Conservation (phyloP, 768 basidiomycete genomes). For the Trametes villosa region DNA sequence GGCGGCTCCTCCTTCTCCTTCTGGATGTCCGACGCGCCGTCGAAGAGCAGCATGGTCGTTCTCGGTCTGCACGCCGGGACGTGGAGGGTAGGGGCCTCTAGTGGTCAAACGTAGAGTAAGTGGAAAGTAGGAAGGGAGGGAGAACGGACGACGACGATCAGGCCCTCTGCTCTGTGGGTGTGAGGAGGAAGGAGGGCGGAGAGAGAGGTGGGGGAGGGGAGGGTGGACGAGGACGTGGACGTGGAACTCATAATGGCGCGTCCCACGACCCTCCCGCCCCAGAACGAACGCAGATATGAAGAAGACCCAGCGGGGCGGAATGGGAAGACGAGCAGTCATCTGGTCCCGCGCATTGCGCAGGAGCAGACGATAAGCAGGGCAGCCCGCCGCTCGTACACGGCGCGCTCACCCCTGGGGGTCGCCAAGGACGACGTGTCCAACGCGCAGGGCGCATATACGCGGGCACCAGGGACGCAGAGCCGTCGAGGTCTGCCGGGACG, state of each 20-base stretch:
- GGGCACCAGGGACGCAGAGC: not conserved
- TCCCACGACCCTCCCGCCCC: not conserved
- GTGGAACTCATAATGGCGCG: not conserved
- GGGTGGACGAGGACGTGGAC: not conserved
- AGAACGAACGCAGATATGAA: not conserved
- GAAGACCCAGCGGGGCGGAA: not conserved
- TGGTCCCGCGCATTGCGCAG: not conserved
- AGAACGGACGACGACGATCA: not conserved
- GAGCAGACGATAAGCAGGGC: not conserved
- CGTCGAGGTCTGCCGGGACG: not conserved
- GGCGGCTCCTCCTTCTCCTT: not conserved
- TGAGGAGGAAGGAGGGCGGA: not conserved
- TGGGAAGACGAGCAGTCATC: not conserved
- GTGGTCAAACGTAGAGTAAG: too few species aligned
- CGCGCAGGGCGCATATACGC: not conserved
- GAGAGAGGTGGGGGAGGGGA: not conserved
- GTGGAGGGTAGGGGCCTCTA: too few species aligned
- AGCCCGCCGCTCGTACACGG: not conserved
- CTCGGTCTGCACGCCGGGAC: not conserved
- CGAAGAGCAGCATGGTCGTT: conserved; percentile 3
- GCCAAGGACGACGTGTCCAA: not conserved
- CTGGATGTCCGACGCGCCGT: conserved; percentile 3
- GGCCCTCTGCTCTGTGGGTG: not conserved
- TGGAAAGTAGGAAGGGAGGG: too few species aligned
- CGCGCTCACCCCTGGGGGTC: not conserved